Evolutionary conservation across 768 basidiomycete genomes (phyloP).

Genomic region (Boletus rex-veris): DNA sequence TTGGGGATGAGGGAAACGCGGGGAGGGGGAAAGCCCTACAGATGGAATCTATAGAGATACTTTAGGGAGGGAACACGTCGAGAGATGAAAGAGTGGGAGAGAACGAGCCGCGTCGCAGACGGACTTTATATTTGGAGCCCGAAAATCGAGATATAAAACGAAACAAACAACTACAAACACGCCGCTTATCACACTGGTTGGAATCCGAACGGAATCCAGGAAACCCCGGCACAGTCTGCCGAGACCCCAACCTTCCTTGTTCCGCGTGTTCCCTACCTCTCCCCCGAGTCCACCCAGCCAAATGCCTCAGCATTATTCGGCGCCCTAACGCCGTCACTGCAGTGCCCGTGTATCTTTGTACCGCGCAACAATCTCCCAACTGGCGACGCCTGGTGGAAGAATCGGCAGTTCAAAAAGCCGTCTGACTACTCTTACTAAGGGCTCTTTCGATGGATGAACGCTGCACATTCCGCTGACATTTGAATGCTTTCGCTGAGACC

Average conservation of each 20-base stretch:
- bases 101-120: constrained; percentile 22
- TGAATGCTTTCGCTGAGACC: neutral
- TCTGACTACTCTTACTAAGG: no score
- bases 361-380: neutral
- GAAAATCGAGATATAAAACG: constrained; percentile 28
- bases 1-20: neutral
- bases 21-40: constrained; percentile 23
- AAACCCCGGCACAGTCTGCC: constrained; percentile 26
- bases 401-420: no score
- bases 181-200: constrained; percentile 19
- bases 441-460: neutral
- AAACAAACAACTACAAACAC: constrained; percentile 27
- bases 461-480: no score
- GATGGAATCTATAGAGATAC: constrained; percentile 25
- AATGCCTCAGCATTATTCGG: neutral
- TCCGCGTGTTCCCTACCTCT: constrained; percentile 21
- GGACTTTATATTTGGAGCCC: constrained; percentile 33
- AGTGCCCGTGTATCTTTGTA: no score
- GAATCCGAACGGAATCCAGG: constrained; percentile 23
- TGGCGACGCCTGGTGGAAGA: neutral
- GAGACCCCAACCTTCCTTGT: constrained; percentile 7
- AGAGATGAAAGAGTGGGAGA: constrained; percentile 33
- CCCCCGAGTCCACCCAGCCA: neutral
- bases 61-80: constrained; percentile 6
- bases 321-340: constrained; percentile 15